phyloP scores from a whole-genome alignment of 2,329 filamentous ascomycete genomes.

The Dothideomycetes sp. region DNA sequence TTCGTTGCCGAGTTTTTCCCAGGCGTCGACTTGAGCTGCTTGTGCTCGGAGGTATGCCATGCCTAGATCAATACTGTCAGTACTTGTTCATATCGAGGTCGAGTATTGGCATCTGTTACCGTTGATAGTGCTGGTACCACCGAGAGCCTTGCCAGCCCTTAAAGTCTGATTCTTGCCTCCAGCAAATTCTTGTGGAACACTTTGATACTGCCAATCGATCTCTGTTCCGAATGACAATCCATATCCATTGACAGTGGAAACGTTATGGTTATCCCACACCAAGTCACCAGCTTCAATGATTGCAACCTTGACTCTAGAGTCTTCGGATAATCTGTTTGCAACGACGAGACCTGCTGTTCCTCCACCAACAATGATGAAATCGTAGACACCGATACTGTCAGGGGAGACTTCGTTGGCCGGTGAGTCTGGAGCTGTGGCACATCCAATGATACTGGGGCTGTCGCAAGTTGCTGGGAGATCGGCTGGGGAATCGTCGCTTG shows the following conservation, averaged over 20 bases:
- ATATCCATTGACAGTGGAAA: not conserved
- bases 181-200: slow-evolving; percentile 40
- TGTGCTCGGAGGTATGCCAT: slow-evolving; percentile 9
- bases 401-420: not conserved
- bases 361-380: slow-evolving; percentile 79
- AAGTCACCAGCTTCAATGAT: slow-evolving; percentile 8
- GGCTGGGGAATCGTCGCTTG: not conserved
- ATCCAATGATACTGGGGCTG: slow-evolving; percentile 2
- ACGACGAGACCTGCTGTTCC: slow-evolving; percentile 81
- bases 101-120: slow-evolving; percentile 1
- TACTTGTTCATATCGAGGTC: not conserved
- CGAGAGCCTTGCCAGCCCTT: slow-evolving; percentile 28
- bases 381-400: slow-evolving; percentile 40
- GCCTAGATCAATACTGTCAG: not conserved
- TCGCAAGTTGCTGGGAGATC: not conserved
- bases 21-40: slow-evolving; percentile 9
- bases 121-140: slow-evolving; percentile 34
- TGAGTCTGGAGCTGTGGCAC: not conserved
- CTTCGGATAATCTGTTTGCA: slow-evolving; percentile 68
- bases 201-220: slow-evolving; percentile 10
- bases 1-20: slow-evolving; percentile 6
- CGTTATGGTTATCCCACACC: slow-evolving; percentile 1
- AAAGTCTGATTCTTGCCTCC: slow-evolving; percentile 1
- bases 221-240: not conserved
- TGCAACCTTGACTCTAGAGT: slow-evolving; percentile 39